Base-by-base conservation (phyloP, 208 protist species). In the Trichomonas gallinae region DNA sequence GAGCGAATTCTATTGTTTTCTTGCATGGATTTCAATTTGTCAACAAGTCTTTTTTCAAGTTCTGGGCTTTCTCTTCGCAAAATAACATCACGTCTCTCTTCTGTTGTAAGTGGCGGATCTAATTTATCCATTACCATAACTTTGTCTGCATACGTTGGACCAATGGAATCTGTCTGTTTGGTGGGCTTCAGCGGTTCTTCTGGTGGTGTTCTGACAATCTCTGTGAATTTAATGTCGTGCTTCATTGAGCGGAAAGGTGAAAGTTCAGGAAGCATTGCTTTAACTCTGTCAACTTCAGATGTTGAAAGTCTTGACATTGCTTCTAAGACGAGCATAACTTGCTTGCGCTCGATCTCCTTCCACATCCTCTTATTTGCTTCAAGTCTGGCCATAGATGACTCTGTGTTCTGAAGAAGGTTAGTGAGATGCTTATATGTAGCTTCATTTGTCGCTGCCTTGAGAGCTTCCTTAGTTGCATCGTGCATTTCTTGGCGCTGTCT, bases 281-380 rank as follows among this genome's bases (percentile, higher is more conserved):
- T 48, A 51, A 93, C 44, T 51, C 8, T 93, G 3, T 93, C 34
- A 51, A 48, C 42, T 48, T 93, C 9, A 0, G 44, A 38, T 58
- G 40, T 51, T 38, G 87, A 93, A 2, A 93, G 21, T 38, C 42
- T 13, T 38, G 87, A 93, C 87, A 93, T 93, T 51, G 87, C 40
- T 34, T 44, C 31, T 0, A 93, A 42, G 13, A 93, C 87, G 8
- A 17, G 40, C 87, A 93, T 93, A 2, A 93, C 26, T 48, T 93
- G 40, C 8, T 93, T 93, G 9, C 44, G 48, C 51, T 93, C 87
- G 21, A 93, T 93, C n/a, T 93, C 87, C 8, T 17, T 13, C 87
- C 87, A 93, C 87, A 93, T 93, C 51, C 44, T 93, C 34, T 44
- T 93, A 17, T 93, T 42, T 48, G 40, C 87, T 51, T 93, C 87